Conservation (phyloP, 805 yeast species). For the Saturnispora bothae region DNA sequence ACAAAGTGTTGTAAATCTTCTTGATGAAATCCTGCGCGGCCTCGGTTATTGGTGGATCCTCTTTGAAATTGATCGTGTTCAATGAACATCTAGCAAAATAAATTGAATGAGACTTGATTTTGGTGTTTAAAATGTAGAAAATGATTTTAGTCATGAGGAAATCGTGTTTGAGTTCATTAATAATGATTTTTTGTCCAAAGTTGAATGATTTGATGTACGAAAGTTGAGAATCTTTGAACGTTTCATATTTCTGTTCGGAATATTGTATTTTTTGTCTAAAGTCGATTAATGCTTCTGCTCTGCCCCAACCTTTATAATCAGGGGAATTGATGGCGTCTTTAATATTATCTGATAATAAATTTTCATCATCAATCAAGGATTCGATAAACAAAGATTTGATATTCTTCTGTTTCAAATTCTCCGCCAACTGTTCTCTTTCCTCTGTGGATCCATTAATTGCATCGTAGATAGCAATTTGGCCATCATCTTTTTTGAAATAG, state of each 20-base stretch:
- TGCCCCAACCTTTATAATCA: conserved; percentile 72
- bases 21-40: conserved; percentile 62
- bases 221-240: conserved; percentile 48
- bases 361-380: conserved; percentile 66
- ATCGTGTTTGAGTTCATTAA: conserved; percentile 76
- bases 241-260: conserved; percentile 63
- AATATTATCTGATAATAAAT: conserved; percentile 63
- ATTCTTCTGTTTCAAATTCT: conserved; percentile 41
- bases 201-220: conserved; percentile 80
- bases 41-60: conserved; percentile 76
- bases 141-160: conserved; percentile 86
- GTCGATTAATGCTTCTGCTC: conserved; percentile 63
- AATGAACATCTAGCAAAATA: conserved; percentile 79
- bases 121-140: conserved; percentile 82
- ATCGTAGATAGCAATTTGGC: conserved; percentile 94
- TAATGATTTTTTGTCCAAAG: conserved; percentile 75
- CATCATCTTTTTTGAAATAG: conserved; percentile 66
- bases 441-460: conserved; percentile 79
- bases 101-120: conserved; percentile 81
- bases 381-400: conserved; percentile 84
- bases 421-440: conserved; percentile 51
- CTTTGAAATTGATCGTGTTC: conserved; percentile 47
- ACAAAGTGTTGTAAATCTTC: conserved; percentile 48
- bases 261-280: conserved; percentile 61
- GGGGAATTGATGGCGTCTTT: conserved; percentile 80